Evolutionary conservation across 2,329 filamentous ascomycete species (phyloP), one percentile per base, ranked within the genome.

Genomic region (Clonostachys rosea): DNA sequence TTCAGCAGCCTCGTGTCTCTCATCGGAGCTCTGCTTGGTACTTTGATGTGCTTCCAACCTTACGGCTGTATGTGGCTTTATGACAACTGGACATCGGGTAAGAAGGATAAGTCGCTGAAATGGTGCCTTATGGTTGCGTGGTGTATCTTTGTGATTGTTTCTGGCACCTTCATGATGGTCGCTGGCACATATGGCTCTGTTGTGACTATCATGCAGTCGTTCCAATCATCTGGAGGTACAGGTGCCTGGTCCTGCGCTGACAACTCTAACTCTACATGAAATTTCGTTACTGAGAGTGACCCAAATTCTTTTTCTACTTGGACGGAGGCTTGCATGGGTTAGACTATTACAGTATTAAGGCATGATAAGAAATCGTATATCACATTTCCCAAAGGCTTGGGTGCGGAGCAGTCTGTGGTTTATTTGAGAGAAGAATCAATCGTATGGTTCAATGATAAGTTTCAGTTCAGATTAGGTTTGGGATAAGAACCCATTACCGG

Each of bases 151-250:
- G 49, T 54, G 49, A 55, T 51, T 43, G 50, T 50, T 35, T 46
- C 49, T 3, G 57, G 57, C 6, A 53, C 54, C 0, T 75, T 74
- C 48, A 50, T 73, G 10, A 73, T 67, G 60, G 53, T 74, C 41
- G 66, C 60, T 5, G 71, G 70, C 2, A 73, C 70, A 0, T 75
- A 74, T 44, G 70, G 69, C 1, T 69, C 69, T 0, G 55, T 75
- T 6, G 56, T 69, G 7, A 59, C 54, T 5, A 56, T 57, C 35
- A 63, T 55, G 6, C 57, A 66, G 7, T 57, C 58, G 2, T 69
- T 72, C 46, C 55, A 57, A n/a, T 50, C 51, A 5, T 55, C 55
- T 5, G 64, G 62, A 2, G 67, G 66, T 0, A 64, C 67, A 4
- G 54, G 56, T 2, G 67, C 67, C 0, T 73, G 67, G 61, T 68